Base-by-base conservation (phyloP, 2,329 filamentous ascomycete genomes). In the Beauveria asiatica region DNA sequence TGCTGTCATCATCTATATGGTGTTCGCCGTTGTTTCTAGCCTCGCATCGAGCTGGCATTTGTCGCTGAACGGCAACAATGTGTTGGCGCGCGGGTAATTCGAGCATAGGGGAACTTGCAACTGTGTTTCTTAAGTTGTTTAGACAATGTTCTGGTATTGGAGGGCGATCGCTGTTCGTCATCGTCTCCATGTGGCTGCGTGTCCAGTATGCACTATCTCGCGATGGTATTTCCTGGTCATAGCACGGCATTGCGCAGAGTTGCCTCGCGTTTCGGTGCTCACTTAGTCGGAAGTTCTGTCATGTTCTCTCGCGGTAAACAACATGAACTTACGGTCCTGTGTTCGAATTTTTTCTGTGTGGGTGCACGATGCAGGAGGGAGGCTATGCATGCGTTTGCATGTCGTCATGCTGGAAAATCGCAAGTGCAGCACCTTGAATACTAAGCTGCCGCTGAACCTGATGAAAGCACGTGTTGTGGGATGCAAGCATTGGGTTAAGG, bases 1-100 rank as follows among this genome's bases (percentile, higher is more conserved):
- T 63, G 11, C 63, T 60, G 19, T 62, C 63, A 3, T 49, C 49
- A 9, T 16, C 19, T 21, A 10, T n/a, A 4, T 39, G 10, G 46
- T 21, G 8, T 3, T 46, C 25, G 2, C 16, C 3, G 25, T 5
- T 19, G 3, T 23, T 17, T 42, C 30, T 37, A 23, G 17, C 21
- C 5, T 30, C 9, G 23, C 13, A 37, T 21, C n/a, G 16, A 7
- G 53, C 7, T 25, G 42, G 10, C 17, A 5, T 16, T n/a, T 56
- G 41, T 23, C 19, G 25, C 5, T 9, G 16, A 23, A 10, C 23
- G 11, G 37, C 10, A 3, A 33, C 37, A 17, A n/a, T 27, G 27
- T 30, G n/a, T 27, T 25, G 51, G 21, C 3, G 3, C 13, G 8
- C 16, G 30, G 33, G 9, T 25, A 9, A 19, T 11, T 8, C 16